Evolutionary conservation across 1,284 basidiomycete species (phyloP).

Genomic region (Pulveroboletus ridleyi): DNA sequence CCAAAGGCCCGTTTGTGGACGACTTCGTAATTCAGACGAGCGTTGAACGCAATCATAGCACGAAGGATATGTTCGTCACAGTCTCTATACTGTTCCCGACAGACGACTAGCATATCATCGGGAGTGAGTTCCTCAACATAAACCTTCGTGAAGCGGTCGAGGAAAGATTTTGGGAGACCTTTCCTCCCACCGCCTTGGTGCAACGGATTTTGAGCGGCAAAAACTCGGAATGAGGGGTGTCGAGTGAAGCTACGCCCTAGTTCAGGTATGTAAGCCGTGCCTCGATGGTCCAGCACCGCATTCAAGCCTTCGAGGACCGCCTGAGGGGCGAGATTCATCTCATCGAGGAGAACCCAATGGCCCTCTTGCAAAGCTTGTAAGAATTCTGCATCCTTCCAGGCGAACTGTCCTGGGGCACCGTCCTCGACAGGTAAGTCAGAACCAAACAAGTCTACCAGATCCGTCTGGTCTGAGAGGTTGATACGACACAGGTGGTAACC

Average conservation of each 20-base stretch:
- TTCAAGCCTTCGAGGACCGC: constrained; percentile 98
- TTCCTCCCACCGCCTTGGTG: constrained; percentile 98
- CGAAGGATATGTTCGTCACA: constrained; percentile 61
- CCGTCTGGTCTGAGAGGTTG: constrained; percentile 99
- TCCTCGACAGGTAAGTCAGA: constrained; percentile 97
- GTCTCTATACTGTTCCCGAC: constrained; percentile 76
- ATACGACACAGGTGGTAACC: constrained; percentile 92
- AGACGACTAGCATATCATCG: constrained; percentile 84
- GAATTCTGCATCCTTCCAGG: constrained; percentile 98
- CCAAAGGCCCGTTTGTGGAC: constrained; percentile 77
- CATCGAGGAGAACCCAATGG: constrained; percentile 97
- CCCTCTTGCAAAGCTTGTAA: constrained; percentile 92
- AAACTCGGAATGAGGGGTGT: constrained; percentile 94
- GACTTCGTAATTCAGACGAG: constrained; percentile 74
- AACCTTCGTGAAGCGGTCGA: constrained; percentile 98
- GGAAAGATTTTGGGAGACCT: constrained; percentile 96
- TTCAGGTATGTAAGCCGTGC: constrained; percentile 95
- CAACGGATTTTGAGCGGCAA: constrained; percentile 98
- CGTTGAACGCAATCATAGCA: constrained; percentile 89
- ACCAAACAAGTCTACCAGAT: constrained; percentile 96
- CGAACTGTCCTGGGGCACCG: constrained; percentile 91
- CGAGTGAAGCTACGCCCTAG: constrained; percentile 89
- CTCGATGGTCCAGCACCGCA: constrained; percentile 96
- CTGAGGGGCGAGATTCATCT: constrained; percentile 98
- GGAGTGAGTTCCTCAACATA: constrained; percentile 89